Evolutionary conservation across 75 land plant species (phyloP), one percentile per base, ranked within the genome.

Genomic region (Sequoia sempervirens): DNA sequence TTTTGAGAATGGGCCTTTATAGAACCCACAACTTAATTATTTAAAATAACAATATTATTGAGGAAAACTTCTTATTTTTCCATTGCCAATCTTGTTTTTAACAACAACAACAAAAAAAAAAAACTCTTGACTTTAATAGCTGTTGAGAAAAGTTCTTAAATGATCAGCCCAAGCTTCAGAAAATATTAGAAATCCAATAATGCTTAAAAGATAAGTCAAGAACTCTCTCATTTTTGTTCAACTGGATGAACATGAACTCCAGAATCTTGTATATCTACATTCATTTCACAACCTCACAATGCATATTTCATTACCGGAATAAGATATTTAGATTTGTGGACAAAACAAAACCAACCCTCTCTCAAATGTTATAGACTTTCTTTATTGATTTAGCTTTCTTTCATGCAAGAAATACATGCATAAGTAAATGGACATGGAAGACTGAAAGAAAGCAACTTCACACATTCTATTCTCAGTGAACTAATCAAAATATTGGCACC

Each of bases 401-500:
- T 40, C 26, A 45, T 45, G 8, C 2, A 45, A 78, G 30, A 78
- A n/a, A 12, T 78, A 43, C 50, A 43, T 26, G n/a, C 13, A 32
- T 9, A n/a, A 41, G 45, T n/a, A 78, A 78, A 78, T 4, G 40
- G 47, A 12, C 50, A 40, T 45, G 52, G 50, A 78, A 78, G 50
- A 78, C 80, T 26, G 7, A 34, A 41, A 76, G 79, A 76, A 76
- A 76, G 38, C 43, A 45, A 2, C 43, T 76, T 76, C 43, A 76
- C 11, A 41, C 11, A 76, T 41, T 76, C 8, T 41, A 76, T 18
- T 14, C 11, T 38, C 43, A 18, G 41, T 73, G 46, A 45, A 45
- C 11, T 70, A 70, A 70, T 30, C 73, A 70, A 43, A 75, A 75
- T 75, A 75, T 40, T 75, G 26, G 45, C 78, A 75, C 78, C 47